A percentile compares a stretch with the other conserved stretches of the same genome.
Conservation (phyloP, 257 asterid species). For the Coffea eugenioides region DNA sequence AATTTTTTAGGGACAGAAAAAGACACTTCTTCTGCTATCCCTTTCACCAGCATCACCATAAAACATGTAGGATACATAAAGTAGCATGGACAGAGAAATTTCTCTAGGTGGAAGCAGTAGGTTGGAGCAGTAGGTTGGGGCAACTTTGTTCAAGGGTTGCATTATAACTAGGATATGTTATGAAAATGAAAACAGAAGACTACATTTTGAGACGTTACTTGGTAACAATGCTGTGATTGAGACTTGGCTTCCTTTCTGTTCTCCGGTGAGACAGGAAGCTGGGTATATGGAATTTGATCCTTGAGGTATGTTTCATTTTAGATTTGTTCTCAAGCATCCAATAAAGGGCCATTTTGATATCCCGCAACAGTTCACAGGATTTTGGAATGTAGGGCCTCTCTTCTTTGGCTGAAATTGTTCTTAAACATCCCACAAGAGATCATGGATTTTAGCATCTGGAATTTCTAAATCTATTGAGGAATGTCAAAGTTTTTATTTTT, state of each 20-base stretch:
- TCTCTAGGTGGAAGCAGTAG: not conserved
- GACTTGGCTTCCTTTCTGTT: not conserved
- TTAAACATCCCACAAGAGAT: not conserved
- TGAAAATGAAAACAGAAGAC: not conserved
- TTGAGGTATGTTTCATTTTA: conserved; percentile 4
- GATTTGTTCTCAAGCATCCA: not conserved
- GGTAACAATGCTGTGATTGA: not conserved
- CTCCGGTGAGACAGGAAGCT: not conserved
- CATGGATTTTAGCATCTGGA: not conserved
- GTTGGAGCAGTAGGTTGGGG: not conserved
- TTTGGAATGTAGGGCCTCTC: not conserved
- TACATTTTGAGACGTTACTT: not conserved
- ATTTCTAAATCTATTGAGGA: not conserved
- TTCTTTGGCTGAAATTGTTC: not conserved
- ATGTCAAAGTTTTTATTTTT: not conserved
- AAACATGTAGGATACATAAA: not conserved
- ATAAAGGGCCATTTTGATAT: not conserved
- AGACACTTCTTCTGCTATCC: not conserved
- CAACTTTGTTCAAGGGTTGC: not conserved
- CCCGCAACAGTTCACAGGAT: not conserved
- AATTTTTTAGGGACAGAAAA: not conserved
- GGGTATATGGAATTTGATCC: not conserved
- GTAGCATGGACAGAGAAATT: not conserved
- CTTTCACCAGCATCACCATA: conserved; percentile 4
- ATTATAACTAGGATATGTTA: not conserved